phyloP scores from a whole-genome alignment of 768 basidiomycete species.

The Fistulinella prunicolor region DNA sequence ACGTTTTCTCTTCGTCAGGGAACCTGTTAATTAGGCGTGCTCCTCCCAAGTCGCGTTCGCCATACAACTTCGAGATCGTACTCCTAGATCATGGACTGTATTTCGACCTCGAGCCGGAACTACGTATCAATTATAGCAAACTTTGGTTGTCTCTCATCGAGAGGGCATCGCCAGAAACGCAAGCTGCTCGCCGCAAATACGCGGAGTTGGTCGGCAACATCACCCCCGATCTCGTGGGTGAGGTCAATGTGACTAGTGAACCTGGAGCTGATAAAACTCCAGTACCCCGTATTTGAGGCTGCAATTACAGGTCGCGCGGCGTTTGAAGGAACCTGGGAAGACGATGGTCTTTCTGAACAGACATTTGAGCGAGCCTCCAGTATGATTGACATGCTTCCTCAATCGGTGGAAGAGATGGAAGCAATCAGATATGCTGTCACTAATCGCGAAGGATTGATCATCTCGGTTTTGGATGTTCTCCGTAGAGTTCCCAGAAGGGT shows the following conservation, averaged over 20 bases:
- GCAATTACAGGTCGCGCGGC: constrained; percentile 85
- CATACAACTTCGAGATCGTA: constrained; percentile 95
- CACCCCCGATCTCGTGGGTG: constrained; percentile 72
- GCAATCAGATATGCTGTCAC: constrained; percentile 81
- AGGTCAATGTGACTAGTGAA: not conserved
- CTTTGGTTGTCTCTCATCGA: constrained; percentile 90
- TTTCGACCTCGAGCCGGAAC: constrained; percentile 79
- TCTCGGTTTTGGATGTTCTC: constrained; percentile 85
- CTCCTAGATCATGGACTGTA: constrained; percentile 93
- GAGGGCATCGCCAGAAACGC: constrained; percentile 60
- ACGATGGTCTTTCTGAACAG: constrained; percentile 32
- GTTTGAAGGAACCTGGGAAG: constrained; percentile 59
- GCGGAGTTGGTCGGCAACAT: constrained; percentile 92
- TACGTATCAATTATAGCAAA: constrained; percentile 82
- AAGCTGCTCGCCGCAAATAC: constrained; percentile 75
- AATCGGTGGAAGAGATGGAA: constrained; percentile 75
- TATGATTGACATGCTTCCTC: constrained; percentile 71
- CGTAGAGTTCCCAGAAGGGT: constrained; percentile 82
- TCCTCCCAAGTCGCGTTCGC: constrained; percentile 58
- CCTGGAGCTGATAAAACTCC: constrained; percentile 5
- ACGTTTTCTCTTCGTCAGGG: constrained; percentile 40
- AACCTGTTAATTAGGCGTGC: constrained; percentile 89
- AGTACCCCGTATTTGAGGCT: constrained; percentile 95
- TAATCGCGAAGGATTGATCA: constrained; percentile 74
- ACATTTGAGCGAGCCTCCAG: constrained; percentile 62